Percentiles rank a stretch among this genome's conserved stretches.
Conservation (phyloP, 148 eudicot genomes). For the Rhododendron griersonianum region DNA sequence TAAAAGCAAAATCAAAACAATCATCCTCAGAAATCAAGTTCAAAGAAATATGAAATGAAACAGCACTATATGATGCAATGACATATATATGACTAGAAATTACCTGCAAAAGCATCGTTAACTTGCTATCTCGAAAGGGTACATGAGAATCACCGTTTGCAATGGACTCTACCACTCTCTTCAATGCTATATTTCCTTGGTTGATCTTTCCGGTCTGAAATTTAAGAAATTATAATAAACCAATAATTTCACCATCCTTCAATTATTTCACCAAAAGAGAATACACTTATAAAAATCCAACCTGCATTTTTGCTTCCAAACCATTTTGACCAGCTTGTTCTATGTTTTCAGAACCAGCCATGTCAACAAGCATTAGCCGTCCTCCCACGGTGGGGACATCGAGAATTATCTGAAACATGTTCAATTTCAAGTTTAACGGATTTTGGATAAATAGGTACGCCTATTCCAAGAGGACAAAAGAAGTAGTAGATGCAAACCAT, state of each 20-base stretch:
- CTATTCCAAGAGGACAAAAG: background rate
- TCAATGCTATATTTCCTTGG: conserved; percentile 88
- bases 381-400: conserved; percentile 98
- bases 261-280: background rate
- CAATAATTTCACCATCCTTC: background rate
- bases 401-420: conserved; percentile 58
- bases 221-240: background rate
- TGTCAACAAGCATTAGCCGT: conserved; percentile 92
- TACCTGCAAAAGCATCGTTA: conserved; percentile 98
- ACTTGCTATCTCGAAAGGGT: conserved; percentile 96
- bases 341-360: conserved; percentile 99
- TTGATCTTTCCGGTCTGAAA: conserved; percentile 91
- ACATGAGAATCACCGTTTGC: conserved; percentile 98
- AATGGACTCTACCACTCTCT: conserved; percentile 96
- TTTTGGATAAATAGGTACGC: background rate
- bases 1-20: conserved; percentile 10
- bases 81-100: background rate
- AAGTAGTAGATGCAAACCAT: conserved; percentile 40
- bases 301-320: conserved; percentile 84
- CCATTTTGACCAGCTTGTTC: conserved; percentile 95
- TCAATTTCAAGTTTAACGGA: background rate
- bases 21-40: background rate
- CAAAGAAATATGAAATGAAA: too few species aligned
- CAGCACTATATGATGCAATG: background rate
- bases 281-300: background rate